Evolutionary conservation across 192 early-diverging fungal species (phyloP).

Genomic region (Entomortierella parvispora): DNA sequence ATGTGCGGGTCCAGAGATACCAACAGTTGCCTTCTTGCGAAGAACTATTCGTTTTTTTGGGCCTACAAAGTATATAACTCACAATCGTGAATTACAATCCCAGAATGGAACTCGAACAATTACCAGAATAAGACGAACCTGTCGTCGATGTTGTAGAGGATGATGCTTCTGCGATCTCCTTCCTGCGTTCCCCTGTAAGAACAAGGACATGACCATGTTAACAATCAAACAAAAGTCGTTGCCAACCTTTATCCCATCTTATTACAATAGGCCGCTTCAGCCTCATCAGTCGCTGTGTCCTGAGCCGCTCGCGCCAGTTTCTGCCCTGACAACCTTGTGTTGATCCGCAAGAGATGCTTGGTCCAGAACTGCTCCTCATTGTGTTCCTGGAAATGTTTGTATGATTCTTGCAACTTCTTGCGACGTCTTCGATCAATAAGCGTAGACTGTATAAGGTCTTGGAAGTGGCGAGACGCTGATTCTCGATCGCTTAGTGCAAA

Average conservation of each 20-base stretch:
- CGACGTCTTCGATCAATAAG: slow-evolving; percentile 6
- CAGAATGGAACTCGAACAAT: no score
- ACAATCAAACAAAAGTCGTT: neutral
- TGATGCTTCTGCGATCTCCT: slow-evolving; percentile 1
- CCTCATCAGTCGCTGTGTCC: slow-evolving; percentile 17
- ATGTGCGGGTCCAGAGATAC: no score
- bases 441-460: slow-evolving; percentile 8
- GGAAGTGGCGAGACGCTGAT: slow-evolving; percentile 8
- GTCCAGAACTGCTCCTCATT: slow-evolving; percentile 25
- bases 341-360: neutral
- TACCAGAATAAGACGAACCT: slow-evolving; percentile 4
- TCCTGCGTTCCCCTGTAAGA: slow-evolving; percentile 18
- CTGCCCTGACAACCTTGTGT: slow-evolving; percentile 5
- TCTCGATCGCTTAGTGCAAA: slow-evolving; percentile 18
- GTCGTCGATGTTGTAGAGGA: slow-evolving; percentile 12
- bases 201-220: neutral
- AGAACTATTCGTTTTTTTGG: no score
- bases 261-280: slow-evolving; percentile 26
- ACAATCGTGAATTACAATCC: no score
- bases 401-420: neutral
- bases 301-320: slow-evolving; percentile 18
- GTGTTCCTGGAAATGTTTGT: slow-evolving; percentile 8
- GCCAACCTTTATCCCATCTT: neutral
- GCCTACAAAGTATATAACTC: no score
- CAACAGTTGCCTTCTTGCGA: no score